phyloP scores from a whole-genome alignment of 2,329 filamentous ascomycete genomes.

The Cercospora beticola region DNA sequence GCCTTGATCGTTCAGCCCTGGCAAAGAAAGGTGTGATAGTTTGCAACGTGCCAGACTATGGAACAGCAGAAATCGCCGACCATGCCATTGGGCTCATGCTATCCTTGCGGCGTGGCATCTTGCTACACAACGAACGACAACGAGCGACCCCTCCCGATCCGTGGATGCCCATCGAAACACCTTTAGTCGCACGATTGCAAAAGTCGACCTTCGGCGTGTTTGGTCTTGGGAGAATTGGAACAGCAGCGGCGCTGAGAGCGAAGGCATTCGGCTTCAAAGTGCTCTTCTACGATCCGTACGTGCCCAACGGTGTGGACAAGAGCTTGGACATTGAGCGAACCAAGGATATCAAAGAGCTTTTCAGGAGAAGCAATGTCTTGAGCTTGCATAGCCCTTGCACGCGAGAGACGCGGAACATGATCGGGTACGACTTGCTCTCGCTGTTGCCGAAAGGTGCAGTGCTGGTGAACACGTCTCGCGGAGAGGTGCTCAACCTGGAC shows the following conservation, averaged over 20 bases:
- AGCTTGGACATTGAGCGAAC: conserved; percentile 34
- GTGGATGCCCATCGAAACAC: conserved; percentile 33
- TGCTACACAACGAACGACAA: conserved; percentile 36
- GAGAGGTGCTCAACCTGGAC: conserved; percentile 37
- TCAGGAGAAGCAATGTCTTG: conserved; percentile 57
- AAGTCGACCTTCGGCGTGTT: conserved; percentile 34
- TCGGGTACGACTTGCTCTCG: conserved; percentile 35
- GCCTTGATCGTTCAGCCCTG: conserved; percentile 33
- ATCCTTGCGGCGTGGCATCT: conserved; percentile 33
- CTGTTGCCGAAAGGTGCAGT: conserved; percentile 33
- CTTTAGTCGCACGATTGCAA: conserved; percentile 32
- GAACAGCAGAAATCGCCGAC: conserved; percentile 37
- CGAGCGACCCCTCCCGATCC: conserved; percentile 34
- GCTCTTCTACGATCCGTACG: conserved; percentile 37
- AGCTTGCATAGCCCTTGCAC: conserved; percentile 71
- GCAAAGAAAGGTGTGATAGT: conserved; percentile 31
- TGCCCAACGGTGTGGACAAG: conserved; percentile 37
- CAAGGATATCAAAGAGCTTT: conserved; percentile 36
- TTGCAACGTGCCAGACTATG: conserved; percentile 38
- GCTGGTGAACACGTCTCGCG: conserved; percentile 36
- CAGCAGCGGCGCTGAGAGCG: conserved; percentile 33
- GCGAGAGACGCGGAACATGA: conserved; percentile 56
- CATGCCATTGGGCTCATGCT: conserved; percentile 35
- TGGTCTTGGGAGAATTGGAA: conserved; percentile 35
- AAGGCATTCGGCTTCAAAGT: conserved; percentile 37